Evolutionary conservation across 2,329 filamentous ascomycete genomes (phyloP).

Genomic region (Colletotrichum sidae): DNA sequence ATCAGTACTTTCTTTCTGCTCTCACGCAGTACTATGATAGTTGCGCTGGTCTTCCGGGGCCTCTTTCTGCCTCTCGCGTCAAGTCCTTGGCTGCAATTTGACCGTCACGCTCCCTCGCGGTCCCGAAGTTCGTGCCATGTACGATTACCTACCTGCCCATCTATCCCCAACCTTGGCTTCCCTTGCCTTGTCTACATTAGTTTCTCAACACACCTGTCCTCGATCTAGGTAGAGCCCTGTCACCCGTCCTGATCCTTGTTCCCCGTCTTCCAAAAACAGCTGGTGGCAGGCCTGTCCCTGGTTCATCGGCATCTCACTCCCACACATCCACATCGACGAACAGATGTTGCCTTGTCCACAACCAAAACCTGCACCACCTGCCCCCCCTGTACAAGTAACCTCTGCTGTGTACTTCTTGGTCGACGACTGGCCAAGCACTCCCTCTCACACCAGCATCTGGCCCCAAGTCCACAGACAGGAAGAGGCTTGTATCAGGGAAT

Average conservation of each 20-base stretch:
- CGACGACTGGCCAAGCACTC: conserved; percentile 37
- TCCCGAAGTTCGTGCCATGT: conserved; percentile 35
- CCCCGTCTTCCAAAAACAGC: conserved; percentile 47
- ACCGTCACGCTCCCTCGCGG: conserved; percentile 17
- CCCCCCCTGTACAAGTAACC: conserved; percentile 30
- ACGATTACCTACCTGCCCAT: conserved; percentile 14
- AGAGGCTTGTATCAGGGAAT: conserved; percentile 59
- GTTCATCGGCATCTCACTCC: conserved; percentile 46
- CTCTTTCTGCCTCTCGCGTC: conserved; percentile 24
- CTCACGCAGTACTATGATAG: conserved; percentile 14
- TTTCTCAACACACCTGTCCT: conserved; percentile 15
- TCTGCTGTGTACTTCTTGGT: conserved; percentile 27
- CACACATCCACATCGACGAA: conserved; percentile 53
- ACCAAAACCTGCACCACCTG: conserved; percentile 23
- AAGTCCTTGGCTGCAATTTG: conserved; percentile 27
- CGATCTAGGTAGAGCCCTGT: conserved; percentile 41
- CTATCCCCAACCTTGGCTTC: conserved; percentile 4
- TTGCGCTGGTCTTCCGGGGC: conserved; percentile 23
- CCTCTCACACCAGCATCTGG: conserved; percentile 40
- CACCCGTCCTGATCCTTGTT: conserved; percentile 44
- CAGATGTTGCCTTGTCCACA: conserved; percentile 52
- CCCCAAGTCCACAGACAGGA: conserved; percentile 47
- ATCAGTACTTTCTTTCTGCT: conserved; percentile 18
- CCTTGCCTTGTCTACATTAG: conserved; percentile 23
- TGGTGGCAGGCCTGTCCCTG: conserved; percentile 43